Base-by-base conservation (phyloP, 176 grass and related monocot genomes). In the Aechmea fasciata region DNA sequence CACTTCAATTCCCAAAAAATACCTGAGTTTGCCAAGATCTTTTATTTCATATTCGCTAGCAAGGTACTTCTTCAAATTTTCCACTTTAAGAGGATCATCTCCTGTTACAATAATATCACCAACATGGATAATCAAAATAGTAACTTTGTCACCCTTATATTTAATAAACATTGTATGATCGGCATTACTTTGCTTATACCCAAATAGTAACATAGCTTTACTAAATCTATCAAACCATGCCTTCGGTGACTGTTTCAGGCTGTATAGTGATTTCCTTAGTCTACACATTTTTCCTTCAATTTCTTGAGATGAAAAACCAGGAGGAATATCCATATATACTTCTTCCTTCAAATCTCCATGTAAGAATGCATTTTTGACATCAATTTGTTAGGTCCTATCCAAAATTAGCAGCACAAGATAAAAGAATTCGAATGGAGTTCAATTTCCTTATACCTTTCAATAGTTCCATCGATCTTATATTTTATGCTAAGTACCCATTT, bases 1-100 rank as follows among this genome's bases (percentile, higher is more conserved):
- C 25, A 70, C 10, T 24, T 70, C 49, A 15, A 70, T 70, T 13
- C 68, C 68, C n/a, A 70, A 52, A 48, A 52, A 70, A 18, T 70
- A 70, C 18, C 13, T 70, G 25, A 26, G 25, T 26, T 26, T 26
- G 1, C 25, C 25, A 26, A 26, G 48, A 52, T 70, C 48, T 13
- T 70, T 70, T 47, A 70, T 52, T 52, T 70, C 3, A 23, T 52
- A 70, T 28, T 69, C 18, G 9, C 24, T 25, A 25, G 48, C 12
- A 19, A 69, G 11, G 22, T 23, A 26, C 20, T 12, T 24, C 20
- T 70, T 52, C 1, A 25, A 22, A 11, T 13, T 20, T 11, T 5
- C 10, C 11, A 52, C 22, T 52, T 25, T 14, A 11, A 3, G 2
- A 11, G 50, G 48, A 52, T 7, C 2, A 70, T 70, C 49, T 70